Percentiles rank a stretch among this genome's conserved stretches.
Conservation (phyloP, 306 rosid species). For the barrel medic (Medicago truncatula) region DNA sequence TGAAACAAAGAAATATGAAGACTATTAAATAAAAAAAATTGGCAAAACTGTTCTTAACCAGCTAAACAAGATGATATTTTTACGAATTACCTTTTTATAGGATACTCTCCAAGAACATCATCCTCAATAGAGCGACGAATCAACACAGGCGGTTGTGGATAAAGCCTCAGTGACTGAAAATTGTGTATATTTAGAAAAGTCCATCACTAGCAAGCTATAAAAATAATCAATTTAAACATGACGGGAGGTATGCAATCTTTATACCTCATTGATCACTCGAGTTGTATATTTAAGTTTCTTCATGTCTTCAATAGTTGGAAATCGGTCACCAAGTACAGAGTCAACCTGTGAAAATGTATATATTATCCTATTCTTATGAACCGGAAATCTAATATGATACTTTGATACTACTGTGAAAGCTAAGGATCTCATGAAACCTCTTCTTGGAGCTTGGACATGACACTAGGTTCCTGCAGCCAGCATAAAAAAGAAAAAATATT, state of each 20-base stretch:
- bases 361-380: constrained; percentile 30
- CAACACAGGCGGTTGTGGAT: constrained; percentile 97
- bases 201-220: constrained; percentile 18
- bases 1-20: constrained; percentile 2
- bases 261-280: constrained; percentile 96
- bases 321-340: constrained; percentile 80
- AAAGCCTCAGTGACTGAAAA: constrained; percentile 89
- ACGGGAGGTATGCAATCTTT: constrained; percentile 39
- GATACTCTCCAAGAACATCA: constrained; percentile 80
- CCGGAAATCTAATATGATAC: constrained; percentile 16
- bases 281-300: constrained; percentile 91
- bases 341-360: constrained; percentile 63
- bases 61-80: constrained; percentile 12
- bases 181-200: constrained; percentile 37
- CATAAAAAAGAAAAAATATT: constrained; percentile 38
- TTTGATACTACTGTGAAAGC: constrained; percentile 32
- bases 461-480: constrained; percentile 80
- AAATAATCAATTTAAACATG: constrained; percentile 26
- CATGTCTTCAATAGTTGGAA: constrained; percentile 91
- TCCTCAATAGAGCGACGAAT: constrained; percentile 86
- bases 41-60: constrained; percentile 32
- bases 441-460: constrained; percentile 88
- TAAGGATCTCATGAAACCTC: constrained; percentile 64
- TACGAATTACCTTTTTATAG: constrained; percentile 71
- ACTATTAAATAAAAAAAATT: background rate